Evolutionary conservation across 805 yeast genomes (phyloP), one percentile per base, ranked within the genome.

Genomic region (Wickerhamiella vanderwaltii): DNA sequence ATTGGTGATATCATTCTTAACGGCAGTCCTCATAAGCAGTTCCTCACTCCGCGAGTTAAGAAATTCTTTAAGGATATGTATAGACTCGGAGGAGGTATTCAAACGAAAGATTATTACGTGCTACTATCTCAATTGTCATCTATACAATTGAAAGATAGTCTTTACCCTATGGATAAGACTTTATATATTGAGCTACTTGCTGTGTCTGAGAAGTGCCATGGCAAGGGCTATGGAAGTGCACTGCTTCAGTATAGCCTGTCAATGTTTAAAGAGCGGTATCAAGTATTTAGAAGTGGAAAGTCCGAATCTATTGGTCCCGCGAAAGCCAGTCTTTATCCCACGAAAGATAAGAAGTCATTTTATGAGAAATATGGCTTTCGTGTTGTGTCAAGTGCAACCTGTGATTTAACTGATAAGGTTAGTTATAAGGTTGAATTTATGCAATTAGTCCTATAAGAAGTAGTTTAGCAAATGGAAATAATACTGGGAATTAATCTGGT

Each of bases 261-360:
- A 2, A 13, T 12, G 17, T 19, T 18, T 6, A 19, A 19, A 9
- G 12, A 6, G 9, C 28, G 17, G 33, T 33, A 12, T 9, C 33
- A 20, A 9, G 36, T 20, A 5, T 33, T 33, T 18, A 33, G 17
- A 5, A 33, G 36, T 12, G 26, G 26, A 11, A 11, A 23, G 7
- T 7, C 7, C 26, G 26, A 7, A 23, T 23, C 26, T 7, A 7
- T 7, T 23, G 40, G 34, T 13, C 40, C 40, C 6, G 28, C 34
- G 22, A 37, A 37, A 22, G 33, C 18, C 15, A 37, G 40, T 28
- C 28, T 37, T n/a, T 29, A 29, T 6, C 40, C 40, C 13, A 37
- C 40, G 15, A 28, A 29, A 28, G 40, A 34, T 15, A 37, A 37
- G 7, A 34, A 37, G 20, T 1, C 26, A 13, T 37, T 37, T 15